Evolutionary conservation across 306 rosid genomes (phyloP), one percentile per base, ranked within the genome.

Genomic region (Castanospermum australe): DNA sequence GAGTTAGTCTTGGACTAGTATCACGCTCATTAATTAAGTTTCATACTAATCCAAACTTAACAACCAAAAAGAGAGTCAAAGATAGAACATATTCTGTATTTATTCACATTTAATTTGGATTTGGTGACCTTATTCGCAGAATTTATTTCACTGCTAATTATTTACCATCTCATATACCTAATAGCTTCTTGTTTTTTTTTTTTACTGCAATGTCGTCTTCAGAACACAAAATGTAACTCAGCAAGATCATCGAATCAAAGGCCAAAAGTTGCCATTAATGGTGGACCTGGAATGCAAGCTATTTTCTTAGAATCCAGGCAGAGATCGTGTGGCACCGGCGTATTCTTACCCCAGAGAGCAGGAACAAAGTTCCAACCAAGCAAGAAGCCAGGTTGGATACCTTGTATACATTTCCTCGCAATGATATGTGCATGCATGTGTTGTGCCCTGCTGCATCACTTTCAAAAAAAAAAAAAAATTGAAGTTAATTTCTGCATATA

Each of bases 271-370:
- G 77, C 18, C 5, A n/a, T n/a, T n/a, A 64, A 77, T 9, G 88
- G 86, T 45, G 92, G 97, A 52, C 79, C 76, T 39, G 97, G 97
- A 83, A 90, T 94, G 97, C 91, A 87, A 84, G 97, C 90, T 8
- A 68, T 92, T 20, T 94, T 94, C 81, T 73, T 94, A 39, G 94
- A 83, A 72, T 86, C 90, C 4, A 63, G 76, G 66, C 79, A 76
- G 61, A 83, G 69, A 69, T 86, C 91, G 14, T 66, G 91, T 50
- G 98, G 98, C 42, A 92, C 97, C 4, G 96, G 98, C 25, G 94
- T 94, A 17, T 94, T 92, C 79, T 92, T 94, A 75, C 98, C 98
- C 8, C 96, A 89, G 25, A 65, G 75, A 48, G 65, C 82, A 11
- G 89, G 81, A 84, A 20, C 86, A 78, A 81, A 78, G 66, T 68